Percentiles rank a stretch among this genome's conserved stretches.
These are phyloP conservation scores for Mesembryanthemum crystallinum DNA, from an alignment of 148 eudicot genomes.

Conservation along the genomic window DNA sequence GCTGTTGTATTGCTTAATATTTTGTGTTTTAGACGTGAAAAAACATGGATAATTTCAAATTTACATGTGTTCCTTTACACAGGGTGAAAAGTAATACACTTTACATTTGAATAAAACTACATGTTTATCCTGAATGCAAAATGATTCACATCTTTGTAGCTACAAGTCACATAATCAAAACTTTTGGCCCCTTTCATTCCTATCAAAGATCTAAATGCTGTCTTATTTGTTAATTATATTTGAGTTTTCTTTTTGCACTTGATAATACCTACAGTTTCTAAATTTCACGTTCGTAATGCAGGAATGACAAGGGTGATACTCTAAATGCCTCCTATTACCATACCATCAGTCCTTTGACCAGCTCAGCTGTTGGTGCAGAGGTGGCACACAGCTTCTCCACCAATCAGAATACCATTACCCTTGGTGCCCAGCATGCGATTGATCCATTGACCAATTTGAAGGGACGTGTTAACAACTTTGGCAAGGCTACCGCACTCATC, in stretches of 20 bases:
- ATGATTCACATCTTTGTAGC: background rate
- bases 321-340: slow-evolving; percentile 68
- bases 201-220: too few relatives aligned
- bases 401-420: slow-evolving; percentile 48
- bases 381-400: slow-evolving; percentile 54
- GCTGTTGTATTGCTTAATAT: background rate
- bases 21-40: background rate
- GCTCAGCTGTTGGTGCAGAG: slow-evolving; percentile 64
- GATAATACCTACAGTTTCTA: background rate
- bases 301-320: slow-evolving; percentile 59
- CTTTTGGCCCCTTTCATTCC: too few relatives aligned
- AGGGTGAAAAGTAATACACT: too few relatives aligned
- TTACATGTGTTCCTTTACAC: too few relatives aligned
- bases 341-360: slow-evolving; percentile 41
- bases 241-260: background rate
- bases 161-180: too few relatives aligned
- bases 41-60: too few relatives aligned
- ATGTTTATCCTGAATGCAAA: too few relatives aligned
- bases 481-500: slow-evolving; percentile 52
- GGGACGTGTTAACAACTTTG: slow-evolving; percentile 52
- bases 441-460: slow-evolving; percentile 57
- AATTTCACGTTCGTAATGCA: slow-evolving; percentile 14
- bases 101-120: too few relatives aligned
- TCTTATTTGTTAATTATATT: too few relatives aligned
- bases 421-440: slow-evolving; percentile 51